A percentile compares a stretch with the other conserved stretches of the same genome.
These are phyloP conservation scores for Puccinia brachypodii DNA, from an alignment of 1,284 basidiomycete species.

Conservation along the genomic window DNA sequence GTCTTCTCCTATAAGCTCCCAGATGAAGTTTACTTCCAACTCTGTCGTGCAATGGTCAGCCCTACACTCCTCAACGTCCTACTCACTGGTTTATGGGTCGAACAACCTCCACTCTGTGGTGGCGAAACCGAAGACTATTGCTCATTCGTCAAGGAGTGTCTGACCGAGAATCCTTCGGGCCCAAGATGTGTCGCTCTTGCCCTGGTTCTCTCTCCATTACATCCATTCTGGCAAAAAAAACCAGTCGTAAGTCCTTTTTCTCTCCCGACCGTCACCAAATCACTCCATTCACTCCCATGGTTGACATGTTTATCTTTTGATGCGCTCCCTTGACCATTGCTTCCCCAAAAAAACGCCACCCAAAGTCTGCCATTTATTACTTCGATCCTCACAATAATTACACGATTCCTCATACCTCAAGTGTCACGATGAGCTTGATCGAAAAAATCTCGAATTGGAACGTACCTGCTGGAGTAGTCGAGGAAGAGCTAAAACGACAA, in stretches of 20 bases:
- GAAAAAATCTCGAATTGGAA: constrained; percentile 90
- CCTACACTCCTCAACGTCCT: constrained; percentile 88
- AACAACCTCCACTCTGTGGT: constrained; percentile 87
- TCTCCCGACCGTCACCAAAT: neutral
- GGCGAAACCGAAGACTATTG: constrained; percentile 93
- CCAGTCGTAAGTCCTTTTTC: constrained; percentile 39
- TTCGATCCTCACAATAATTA: constrained; percentile 57
- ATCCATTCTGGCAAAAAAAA: constrained; percentile 49
- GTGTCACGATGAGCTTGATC: constrained; percentile 77
- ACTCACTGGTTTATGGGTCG: constrained; percentile 74
- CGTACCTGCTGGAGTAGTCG: constrained; percentile 79
- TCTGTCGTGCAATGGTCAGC: constrained; percentile 84
- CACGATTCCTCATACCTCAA: constrained; percentile 69
- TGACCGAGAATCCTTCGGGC: constrained; percentile 83
- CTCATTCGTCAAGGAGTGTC: constrained; percentile 89
- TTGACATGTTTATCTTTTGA: neutral
- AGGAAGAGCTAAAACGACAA: constrained; percentile 92
- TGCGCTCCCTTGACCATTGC: neutral
- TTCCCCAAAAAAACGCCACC: neutral
- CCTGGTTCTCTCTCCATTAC: constrained; percentile 39
- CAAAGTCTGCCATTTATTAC: constrained; percentile 60
- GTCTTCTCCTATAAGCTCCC: constrained; percentile 93
- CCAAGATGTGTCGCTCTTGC: constrained; percentile 78
- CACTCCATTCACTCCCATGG: neutral
- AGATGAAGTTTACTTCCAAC: constrained; percentile 93